Base-by-base conservation (phyloP, 2,329 filamentous ascomycete genomes). In the Fusarium sp. region DNA sequence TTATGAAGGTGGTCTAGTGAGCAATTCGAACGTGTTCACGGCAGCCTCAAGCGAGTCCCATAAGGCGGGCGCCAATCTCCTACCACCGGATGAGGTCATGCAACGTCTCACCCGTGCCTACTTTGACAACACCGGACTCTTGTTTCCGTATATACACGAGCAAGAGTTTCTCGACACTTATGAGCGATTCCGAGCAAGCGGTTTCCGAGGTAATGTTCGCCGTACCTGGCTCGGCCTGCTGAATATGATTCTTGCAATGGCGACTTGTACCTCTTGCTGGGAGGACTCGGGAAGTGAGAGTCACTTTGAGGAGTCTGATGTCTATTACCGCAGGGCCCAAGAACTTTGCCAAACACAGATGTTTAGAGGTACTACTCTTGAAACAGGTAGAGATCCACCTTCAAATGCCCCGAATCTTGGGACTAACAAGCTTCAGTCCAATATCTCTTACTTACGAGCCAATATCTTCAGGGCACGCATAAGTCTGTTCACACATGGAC, bases 401-500 rank as follows among this genome's bases (percentile, higher is more conserved):
- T 11, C 6, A 9, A 49, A 4, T 4, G 12, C 25, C 1, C 20
- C 7, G 5, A 20, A n/a, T 3, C 3, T 3, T 20, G 8, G 18
- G 5, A 25, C 53, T 64, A 12, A 41, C 9, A 9, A 3, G 4
- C 4, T 12, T 4, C 13, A 74, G 86, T 88, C 0, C 86, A 88
- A 73, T 83, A 82, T 45, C 80, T 88, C 12, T 79, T 89, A 0
- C 65, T 89, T 1, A 81, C 84, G 70, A 83, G 82, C 8, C 85
- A 86, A 52, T 89, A 88, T 62, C 80, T 88, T 0, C 86, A 89
- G 71, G 86, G 87, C 4, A 88, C 86, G 0, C 84, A 87, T 41
- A 84, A 83, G 25, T 87, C 86, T 0, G 80, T 87, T 4, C 83
- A 88, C 59, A 84, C 87, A 4, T 89, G 87, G 86, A 86, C 82